These are phyloP conservation scores for Paraphoma chrysanthemicola DNA, from an alignment of 2,329 filamentous ascomycete species.

Conservation along the genomic window DNA sequence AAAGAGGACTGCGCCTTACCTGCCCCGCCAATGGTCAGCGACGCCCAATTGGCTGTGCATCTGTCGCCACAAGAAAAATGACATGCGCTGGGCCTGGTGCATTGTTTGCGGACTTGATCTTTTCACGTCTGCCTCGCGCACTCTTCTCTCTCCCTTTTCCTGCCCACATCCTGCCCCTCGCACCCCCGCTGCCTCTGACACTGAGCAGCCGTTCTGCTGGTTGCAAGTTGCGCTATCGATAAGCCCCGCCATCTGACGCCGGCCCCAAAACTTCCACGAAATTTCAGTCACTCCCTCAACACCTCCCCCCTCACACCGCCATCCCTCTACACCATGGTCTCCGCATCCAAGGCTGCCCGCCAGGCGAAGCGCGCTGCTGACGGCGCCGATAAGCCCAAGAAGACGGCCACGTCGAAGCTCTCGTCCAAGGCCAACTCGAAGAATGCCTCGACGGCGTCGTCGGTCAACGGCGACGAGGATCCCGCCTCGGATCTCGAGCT, in stretches of 20 bases:
- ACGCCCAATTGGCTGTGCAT: conserved; percentile 2
- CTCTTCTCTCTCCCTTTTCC: background rate
- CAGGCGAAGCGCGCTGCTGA: conserved; percentile 68
- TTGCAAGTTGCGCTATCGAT: background rate
- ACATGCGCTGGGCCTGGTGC: background rate
- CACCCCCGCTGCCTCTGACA: background rate
- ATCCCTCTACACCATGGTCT: conserved; percentile 62
- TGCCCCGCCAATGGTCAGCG: background rate
- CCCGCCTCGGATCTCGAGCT: conserved; percentile 70
- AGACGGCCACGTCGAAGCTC: conserved; percentile 75
- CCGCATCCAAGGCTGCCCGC: conserved; percentile 72
- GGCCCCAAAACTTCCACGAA: background rate
- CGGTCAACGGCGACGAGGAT: conserved; percentile 76
- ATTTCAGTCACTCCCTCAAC: background rate
- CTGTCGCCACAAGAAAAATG: conserved; percentile 1
- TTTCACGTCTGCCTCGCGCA: background rate
- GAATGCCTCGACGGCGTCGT: conserved; percentile 67
- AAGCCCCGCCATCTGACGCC: background rate
- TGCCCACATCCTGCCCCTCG: background rate
- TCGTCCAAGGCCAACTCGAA: conserved; percentile 73
- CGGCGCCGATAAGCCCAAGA: conserved; percentile 72
- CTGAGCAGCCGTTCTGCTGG: background rate
- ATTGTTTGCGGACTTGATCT: background rate
- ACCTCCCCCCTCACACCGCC: background rate
- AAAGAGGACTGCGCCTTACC: background rate